Evolutionary conservation across 1,284 basidiomycete species (phyloP).

Genomic region (Peniophora sp.): DNA sequence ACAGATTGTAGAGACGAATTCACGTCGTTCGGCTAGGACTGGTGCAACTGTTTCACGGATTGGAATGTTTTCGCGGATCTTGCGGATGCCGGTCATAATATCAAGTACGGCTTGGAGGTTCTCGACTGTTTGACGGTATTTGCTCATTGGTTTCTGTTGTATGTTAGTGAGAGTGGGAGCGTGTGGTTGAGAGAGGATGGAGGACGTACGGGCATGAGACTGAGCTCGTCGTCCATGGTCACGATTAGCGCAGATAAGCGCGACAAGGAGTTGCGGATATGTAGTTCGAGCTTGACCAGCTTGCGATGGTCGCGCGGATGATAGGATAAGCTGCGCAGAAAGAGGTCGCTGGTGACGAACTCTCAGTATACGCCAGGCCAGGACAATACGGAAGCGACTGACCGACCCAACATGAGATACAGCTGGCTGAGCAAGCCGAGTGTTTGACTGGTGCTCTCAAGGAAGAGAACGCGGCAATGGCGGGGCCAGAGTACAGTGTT

Average conservation of each 20-base stretch:
- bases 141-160: conserved; percentile 37
- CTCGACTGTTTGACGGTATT: conserved; percentile 31
- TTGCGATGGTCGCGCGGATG: conserved; percentile 26
- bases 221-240: conserved; percentile 42
- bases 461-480: conserved; percentile 39
- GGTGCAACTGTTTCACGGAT: conserved; percentile 33
- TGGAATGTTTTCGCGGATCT: conserved; percentile 41
- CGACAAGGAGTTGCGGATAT: conserved; percentile 32
- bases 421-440: conserved; percentile 34
- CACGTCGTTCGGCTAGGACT: conserved; percentile 35
- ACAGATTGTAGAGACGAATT: conserved; percentile 42
- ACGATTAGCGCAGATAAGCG: conserved; percentile 30
- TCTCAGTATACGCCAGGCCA: conserved; percentile 1
- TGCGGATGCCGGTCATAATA: conserved; percentile 37
- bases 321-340: conserved; percentile 22
- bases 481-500: conserved; percentile 41
- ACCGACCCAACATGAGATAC: conserved; percentile 40
- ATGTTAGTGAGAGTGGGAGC: neutral
- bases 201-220: conserved; percentile 37
- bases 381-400: conserved; percentile 10
- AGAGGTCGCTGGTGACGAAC: conserved; percentile 26
- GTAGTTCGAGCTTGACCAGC: conserved; percentile 32
- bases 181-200: neutral
- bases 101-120: conserved; percentile 38
- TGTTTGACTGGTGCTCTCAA: conserved; percentile 31